These are phyloP conservation scores for Dittrichia graveolens DNA, from an alignment of 129 eudicot genomes.

Conservation along the genomic window DNA sequence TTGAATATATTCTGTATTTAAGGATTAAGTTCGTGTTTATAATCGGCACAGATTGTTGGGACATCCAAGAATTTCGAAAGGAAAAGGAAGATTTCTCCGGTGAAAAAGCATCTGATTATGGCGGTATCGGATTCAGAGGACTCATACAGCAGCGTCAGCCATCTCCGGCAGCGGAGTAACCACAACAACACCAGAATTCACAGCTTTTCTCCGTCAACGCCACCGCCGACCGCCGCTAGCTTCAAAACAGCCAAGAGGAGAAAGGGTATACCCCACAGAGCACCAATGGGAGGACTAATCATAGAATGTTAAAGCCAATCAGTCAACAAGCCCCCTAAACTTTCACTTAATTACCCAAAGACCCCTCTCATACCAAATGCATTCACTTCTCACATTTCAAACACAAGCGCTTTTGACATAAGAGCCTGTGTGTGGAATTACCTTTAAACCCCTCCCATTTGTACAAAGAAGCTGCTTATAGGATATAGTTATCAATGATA, in stretches of 20 bases:
- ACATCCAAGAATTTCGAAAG: conserved; percentile 56
- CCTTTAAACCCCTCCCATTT: conserved; percentile 25
- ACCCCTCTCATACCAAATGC: conserved; percentile 30
- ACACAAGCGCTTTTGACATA: conserved; percentile 42
- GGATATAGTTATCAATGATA: conserved; percentile 36
- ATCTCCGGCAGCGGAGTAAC: conserved; percentile 37
- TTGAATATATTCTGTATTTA: background rate
- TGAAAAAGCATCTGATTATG: conserved; percentile 42
- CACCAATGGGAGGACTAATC: conserved; percentile 77
- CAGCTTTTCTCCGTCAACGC: conserved; percentile 86
- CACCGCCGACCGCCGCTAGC: conserved; percentile 58
- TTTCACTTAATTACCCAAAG: conserved; percentile 26
- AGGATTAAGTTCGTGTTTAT: background rate
- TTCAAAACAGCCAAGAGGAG: conserved; percentile 73
- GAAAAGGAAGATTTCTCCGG: conserved; percentile 47
- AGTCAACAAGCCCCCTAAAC: conserved; percentile 21
- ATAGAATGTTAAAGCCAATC: conserved; percentile 43
- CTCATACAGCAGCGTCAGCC: conserved; percentile 59
- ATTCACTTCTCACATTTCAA: conserved; percentile 13
- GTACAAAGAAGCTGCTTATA: conserved; percentile 56
- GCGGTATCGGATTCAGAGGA: conserved; percentile 65
- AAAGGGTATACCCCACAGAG: conserved; percentile 96
- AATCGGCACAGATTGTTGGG: conserved; percentile 64
- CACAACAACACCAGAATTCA: conserved; percentile 35
- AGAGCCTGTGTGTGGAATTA: conserved; percentile 43